Evolutionary conservation across 179 eudicot species (phyloP), one percentile per base, ranked within the genome.

Genomic region (Silene noctiflora): DNA sequence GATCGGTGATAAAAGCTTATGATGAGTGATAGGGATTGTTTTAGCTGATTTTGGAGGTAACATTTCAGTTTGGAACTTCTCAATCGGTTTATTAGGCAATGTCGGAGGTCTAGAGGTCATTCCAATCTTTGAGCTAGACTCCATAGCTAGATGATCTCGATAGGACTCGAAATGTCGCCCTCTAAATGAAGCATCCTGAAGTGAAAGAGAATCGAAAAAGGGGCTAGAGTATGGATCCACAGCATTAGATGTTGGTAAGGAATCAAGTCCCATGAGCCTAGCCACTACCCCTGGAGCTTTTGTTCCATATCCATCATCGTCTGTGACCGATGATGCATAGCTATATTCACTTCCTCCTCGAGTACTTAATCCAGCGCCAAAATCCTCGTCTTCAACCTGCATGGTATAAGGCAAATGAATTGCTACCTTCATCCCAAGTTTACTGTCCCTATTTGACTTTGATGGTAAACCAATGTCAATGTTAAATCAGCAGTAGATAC

Each of bases 221-320:
- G 92, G 93, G 74, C 88, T 83, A 22, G 91, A 79, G 72, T 81
- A 87, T 68, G 89, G 81, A 33, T 89, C 96, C 3, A 79, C 14
- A 21, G 66, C 61, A 75, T 82, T 86, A 62, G 95, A 86, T 58
- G 85, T 84, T 29, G 99, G 99, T 84, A 95, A 61, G 21, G 94
- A 88, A 82, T 93, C 97, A 77, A 95, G 81, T 61, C 99, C 99
- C 99, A 95, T 95, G 27, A 95, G 98, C 87, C 95, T 90, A 16
- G 97, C 99, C 71, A 95, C 91, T 25, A 93, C 98, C 16, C 94
- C 84, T 1, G 97, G 98, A 20, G 91, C 89, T 85, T 75, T 91
- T 27, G 78, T 62, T 73, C 87, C 92, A 62, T 72, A 82, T 53
- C 79, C 83, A 71, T 95, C 97, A n/a, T 95, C 99, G 72, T 91